phyloP scores from a whole-genome alignment of 164 flowering plant genomes.

The Tetracentron sinense region DNA sequence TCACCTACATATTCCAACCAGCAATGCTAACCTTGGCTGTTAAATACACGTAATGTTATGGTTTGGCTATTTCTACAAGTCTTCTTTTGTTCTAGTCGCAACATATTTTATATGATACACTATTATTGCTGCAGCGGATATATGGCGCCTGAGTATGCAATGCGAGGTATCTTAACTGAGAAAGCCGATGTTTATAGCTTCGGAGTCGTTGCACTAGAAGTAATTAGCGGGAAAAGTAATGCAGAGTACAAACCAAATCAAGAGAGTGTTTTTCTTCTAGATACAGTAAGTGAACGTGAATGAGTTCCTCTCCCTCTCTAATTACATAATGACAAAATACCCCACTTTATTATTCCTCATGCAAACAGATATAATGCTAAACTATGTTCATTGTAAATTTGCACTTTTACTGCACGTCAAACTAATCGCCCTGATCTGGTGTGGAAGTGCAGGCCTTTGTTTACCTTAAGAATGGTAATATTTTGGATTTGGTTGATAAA shows the following conservation, averaged over 20 bases:
- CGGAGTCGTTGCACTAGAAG: slow-evolving; percentile 8
- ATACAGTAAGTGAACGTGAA: neutral
- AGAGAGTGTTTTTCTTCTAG: slow-evolving; percentile 2
- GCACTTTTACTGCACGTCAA: neutral
- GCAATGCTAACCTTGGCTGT: too few species aligned
- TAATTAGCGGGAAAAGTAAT: slow-evolving; percentile 6
- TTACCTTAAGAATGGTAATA: neutral
- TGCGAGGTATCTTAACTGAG: neutral
- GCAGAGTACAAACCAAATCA: neutral
- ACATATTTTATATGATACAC: neutral
- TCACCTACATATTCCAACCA: neutral
- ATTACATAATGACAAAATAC: too few species aligned
- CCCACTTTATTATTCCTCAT: too few species aligned
- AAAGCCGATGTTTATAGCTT: slow-evolving; percentile 11
- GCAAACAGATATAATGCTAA: too few species aligned
- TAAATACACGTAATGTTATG: too few species aligned
- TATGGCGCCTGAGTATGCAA: slow-evolving; percentile 11
- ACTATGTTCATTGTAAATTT: neutral
- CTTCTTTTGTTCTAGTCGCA: neutral
- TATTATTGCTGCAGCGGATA: neutral
- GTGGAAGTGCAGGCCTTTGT: neutral
- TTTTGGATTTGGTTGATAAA: neutral
- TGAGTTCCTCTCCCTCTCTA: too few species aligned
- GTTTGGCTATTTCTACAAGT: too few species aligned
- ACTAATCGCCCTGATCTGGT: neutral